Percentiles rank a stretch among this genome's conserved stretches.
phyloP scores from a whole-genome alignment of 1,139 yeast genomes.

The Scheffersomyces segobiensis region DNA sequence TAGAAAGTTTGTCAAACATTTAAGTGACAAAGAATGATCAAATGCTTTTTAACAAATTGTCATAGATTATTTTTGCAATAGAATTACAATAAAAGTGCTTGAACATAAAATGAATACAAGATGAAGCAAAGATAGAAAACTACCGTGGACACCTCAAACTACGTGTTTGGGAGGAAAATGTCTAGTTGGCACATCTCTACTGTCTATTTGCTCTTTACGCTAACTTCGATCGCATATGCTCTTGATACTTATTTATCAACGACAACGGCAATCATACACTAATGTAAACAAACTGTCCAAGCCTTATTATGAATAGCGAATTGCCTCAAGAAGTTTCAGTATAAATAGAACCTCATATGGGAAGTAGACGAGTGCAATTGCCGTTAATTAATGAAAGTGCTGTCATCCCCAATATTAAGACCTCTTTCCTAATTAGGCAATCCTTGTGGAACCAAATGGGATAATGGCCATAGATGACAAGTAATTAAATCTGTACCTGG shows the following conservation, averaged over 20 bases:
- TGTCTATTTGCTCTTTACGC: not conserved
- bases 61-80: too few relatives aligned
- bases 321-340: not conserved
- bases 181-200: not conserved
- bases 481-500: not conserved
- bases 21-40: too few relatives aligned
- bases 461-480: not conserved
- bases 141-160: not conserved
- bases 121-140: not conserved
- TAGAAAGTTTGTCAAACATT: too few relatives aligned
- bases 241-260: too few relatives aligned
- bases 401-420: not conserved
- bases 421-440: not conserved
- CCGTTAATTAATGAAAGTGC: not conserved
- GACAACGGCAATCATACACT: not conserved
- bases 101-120: not conserved
- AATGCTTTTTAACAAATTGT: too few relatives aligned
- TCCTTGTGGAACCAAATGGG: not conserved
- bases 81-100: too few relatives aligned
- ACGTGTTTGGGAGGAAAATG: not conserved
- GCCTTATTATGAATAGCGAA: not conserved
- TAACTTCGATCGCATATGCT: not conserved
- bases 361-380: not conserved
- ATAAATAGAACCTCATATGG: not conserved
- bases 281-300: too few relatives aligned